phyloP scores from a whole-genome alignment of 495 filamentous ascomycete species.

The Cercophora newfieldiana region DNA sequence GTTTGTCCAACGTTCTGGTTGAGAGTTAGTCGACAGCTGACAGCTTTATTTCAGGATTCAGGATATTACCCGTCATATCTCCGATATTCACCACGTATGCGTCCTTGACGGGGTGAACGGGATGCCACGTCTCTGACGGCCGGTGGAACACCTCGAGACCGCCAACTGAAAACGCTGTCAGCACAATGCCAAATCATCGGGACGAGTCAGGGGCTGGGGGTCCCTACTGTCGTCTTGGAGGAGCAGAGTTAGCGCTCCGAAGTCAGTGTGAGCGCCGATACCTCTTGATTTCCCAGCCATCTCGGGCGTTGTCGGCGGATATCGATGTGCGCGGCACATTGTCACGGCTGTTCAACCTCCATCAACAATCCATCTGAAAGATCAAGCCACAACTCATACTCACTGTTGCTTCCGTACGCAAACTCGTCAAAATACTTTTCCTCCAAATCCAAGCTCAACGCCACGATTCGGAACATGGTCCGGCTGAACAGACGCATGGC shows the following conservation, averaged over 20 bases:
- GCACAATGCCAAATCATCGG: background rate
- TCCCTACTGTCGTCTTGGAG: conserved; percentile 43
- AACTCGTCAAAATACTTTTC: conserved; percentile 47
- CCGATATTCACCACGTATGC: conserved; percentile 49
- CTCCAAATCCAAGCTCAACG: conserved; percentile 42
- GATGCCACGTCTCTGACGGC: conserved; percentile 36
- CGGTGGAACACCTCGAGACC: conserved; percentile 51
- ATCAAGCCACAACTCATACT: background rate
- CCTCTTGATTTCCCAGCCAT: conserved; percentile 35
- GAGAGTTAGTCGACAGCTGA: background rate
- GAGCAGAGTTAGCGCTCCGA: conserved; percentile 48
- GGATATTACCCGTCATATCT: conserved; percentile 39
- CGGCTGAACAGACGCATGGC: conserved; percentile 36
- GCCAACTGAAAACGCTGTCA: conserved; percentile 21
- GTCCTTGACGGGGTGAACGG: conserved; percentile 48
- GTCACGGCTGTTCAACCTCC: conserved; percentile 22
- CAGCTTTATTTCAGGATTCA: background rate
- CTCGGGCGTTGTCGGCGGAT: conserved; percentile 23
- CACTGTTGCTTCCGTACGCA: conserved; percentile 32
- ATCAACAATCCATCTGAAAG: background rate
- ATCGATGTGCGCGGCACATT: conserved; percentile 38
- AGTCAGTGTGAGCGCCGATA: conserved; percentile 54
- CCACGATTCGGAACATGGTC: conserved; percentile 43
- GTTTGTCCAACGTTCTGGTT: conserved; percentile 38
- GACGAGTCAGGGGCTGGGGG: conserved; percentile 10